phyloP scores from a whole-genome alignment of 140 eudicot genomes.

The Senecio squalidus region DNA sequence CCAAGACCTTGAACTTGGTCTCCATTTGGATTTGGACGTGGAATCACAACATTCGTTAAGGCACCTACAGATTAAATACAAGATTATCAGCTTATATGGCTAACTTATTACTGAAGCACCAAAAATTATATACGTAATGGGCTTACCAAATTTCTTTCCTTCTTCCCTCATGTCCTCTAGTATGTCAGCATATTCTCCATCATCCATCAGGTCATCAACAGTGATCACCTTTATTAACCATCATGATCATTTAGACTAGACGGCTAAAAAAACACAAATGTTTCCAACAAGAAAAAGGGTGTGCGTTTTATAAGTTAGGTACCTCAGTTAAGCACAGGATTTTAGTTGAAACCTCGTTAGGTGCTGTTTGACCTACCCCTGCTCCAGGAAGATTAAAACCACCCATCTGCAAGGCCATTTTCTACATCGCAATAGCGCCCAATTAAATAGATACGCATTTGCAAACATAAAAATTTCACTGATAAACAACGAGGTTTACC shows the following conservation, averaged over 20 bases:
- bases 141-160: slow-evolving; percentile 81
- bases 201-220: slow-evolving; percentile 67
- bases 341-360: slow-evolving; percentile 65
- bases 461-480: not conserved
- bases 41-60: slow-evolving; percentile 62
- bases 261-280: not conserved
- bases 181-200: slow-evolving; percentile 84
- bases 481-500: slow-evolving; percentile 21
- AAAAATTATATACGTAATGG: not conserved
- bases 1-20: slow-evolving; percentile 65
- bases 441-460: not conserved
- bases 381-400: slow-evolving; percentile 52
- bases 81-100: not conserved
- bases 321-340: slow-evolving; percentile 88
- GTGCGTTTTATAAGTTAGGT: not conserved
- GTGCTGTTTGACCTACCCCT: slow-evolving; percentile 18
- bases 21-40: slow-evolving; percentile 71
- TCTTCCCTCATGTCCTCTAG: slow-evolving; percentile 93
- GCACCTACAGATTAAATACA: slow-evolving; percentile 42
- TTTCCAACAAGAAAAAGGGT: not conserved
- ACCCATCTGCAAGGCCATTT: slow-evolving; percentile 74
- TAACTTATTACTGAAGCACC: not conserved
- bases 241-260: slow-evolving; percentile 3
- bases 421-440: slow-evolving; percentile 27
- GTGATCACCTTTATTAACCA: slow-evolving; percentile 51